Evolutionary conservation across 345 rosid genomes (phyloP), one percentile per base, ranked within the genome.

Genomic region (Capsella bursapastoris): DNA sequence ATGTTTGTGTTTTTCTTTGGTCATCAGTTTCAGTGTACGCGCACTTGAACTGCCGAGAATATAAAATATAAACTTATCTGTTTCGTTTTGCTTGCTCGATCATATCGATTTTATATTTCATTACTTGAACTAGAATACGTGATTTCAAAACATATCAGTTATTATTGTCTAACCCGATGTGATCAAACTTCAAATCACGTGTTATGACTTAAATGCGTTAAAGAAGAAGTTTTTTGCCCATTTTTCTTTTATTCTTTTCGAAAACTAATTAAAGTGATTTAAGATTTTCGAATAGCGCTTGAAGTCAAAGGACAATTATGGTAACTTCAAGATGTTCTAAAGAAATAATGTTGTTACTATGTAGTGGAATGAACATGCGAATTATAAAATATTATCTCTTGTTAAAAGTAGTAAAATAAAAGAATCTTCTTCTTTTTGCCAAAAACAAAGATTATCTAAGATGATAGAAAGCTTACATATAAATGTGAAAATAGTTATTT

Each of bases 1-100:
- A 35, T 70, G 47, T 71, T 57, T 78, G 68, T 49, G 50, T 65
- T 71, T 77, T 38, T 8, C 65, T 6, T 48, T 57, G 60, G 11
- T 72, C n/a, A 27, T 64, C 61, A 38, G 6, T 53, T 62, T 59
- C 56, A 13, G 10, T 75, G 43, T 60, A 14, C 16, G 25, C 25
- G 68, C 32, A 38, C 61, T 75, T 60, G 22, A 52, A 18, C 13
- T 22, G 32, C 22, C 52, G 63, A 10, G 10, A 32, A 51, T 60
- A 55, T 11, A n/a, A 53, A 43, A 32, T 63, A 53, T 50, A 50
- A 58, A 43, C 31, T 48, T 28, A 16, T 13, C 29, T 16, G 3
- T 32, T 53, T 73, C 37, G 38, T 44, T 64, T 51, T 44, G 22
- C 59, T 16, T 50, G 40, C 57, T 57, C 3, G 41, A 2, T 37